Conservation (phyloP, 176 grass and related monocot species). For the Zea mays region DNA sequence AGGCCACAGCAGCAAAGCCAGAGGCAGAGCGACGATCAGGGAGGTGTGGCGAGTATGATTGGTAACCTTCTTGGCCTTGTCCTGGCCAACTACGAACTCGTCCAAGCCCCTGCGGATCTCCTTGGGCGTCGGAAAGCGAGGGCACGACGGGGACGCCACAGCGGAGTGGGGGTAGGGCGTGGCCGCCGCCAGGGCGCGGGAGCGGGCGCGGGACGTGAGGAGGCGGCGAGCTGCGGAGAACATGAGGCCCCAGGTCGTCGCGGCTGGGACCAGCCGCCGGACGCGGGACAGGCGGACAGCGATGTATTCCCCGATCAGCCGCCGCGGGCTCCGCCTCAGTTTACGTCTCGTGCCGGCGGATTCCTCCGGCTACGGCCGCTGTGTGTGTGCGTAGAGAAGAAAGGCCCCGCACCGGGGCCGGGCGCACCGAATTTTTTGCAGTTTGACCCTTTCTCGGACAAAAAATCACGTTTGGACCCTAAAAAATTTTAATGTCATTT, state of each 20-base stretch:
- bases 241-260: conserved; percentile 23
- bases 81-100: conserved; percentile 65
- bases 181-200: conserved; percentile 1
- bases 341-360: not conserved
- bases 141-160: conserved; percentile 26
- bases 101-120: conserved; percentile 58
- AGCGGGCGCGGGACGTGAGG: conserved; percentile 17
- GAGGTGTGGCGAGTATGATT: not conserved
- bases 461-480: no score
- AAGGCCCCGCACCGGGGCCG: no score
- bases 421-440: no score
- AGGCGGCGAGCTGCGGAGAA: conserved; percentile 35
- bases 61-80: conserved; percentile 57
- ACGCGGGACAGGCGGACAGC: not conserved
- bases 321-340: not conserved
- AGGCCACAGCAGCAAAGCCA: not conserved
- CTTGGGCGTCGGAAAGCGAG: conserved; percentile 56
- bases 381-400: no score
- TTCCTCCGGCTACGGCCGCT: no score
- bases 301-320: conserved; percentile 7
- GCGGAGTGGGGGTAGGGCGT: conserved; percentile 3
- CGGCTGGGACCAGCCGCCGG: conserved; percentile 30
- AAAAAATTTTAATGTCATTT: no score
- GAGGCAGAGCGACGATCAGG: not conserved
- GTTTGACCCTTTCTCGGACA: no score